These are phyloP conservation scores for Dryas drummondii DNA, from an alignment of 306 rosid species.

Conservation along the genomic window DNA sequence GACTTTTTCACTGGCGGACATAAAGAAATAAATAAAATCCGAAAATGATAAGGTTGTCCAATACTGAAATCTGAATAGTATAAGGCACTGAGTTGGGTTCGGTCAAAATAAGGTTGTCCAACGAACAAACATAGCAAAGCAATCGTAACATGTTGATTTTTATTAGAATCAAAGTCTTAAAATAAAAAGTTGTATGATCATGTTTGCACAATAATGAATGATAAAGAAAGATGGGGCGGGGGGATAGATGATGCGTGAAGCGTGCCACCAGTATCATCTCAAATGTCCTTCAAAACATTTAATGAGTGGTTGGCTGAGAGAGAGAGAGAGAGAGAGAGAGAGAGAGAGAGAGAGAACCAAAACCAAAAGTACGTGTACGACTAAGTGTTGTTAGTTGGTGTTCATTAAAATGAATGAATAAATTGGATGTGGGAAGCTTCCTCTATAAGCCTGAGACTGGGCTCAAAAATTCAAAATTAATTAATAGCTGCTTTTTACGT, in stretches of 20 bases:
- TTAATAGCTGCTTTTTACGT: no score
- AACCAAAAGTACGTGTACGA: not conserved
- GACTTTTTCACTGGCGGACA: no score
- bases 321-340: not conserved
- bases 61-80: no score
- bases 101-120: conserved; percentile 4
- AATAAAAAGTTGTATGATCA: not conserved
- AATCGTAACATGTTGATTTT: not conserved
- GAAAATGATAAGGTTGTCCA: no score
- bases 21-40: no score
- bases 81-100: not conserved
- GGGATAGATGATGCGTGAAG: not conserved
- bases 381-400: not conserved
- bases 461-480: no score
- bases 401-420: not conserved
- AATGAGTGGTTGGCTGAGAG: conserved; percentile 1
- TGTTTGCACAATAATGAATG: not conserved
- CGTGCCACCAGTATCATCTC: conserved; percentile 2
- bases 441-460: not conserved
- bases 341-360: not conserved
- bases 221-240: no score
- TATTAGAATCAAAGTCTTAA: not conserved
- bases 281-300: not conserved
- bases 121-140: no score
- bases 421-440: not conserved